Conservation (phyloP, 257 asterid genomes). For the Mitragyna speciosa region DNA sequence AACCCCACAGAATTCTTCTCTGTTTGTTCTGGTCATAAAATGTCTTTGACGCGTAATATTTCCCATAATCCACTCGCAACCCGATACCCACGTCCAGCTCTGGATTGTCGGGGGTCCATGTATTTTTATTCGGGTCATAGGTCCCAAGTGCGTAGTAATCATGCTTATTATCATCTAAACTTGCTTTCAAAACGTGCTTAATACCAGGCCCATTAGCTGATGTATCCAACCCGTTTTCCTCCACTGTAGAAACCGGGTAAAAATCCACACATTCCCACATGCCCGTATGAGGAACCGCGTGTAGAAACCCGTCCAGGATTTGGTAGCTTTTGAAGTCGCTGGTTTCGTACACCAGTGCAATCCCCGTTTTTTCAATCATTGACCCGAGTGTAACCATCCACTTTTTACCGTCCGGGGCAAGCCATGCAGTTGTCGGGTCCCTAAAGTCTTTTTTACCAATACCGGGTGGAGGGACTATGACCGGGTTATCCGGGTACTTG, state of each 20-base stretch:
- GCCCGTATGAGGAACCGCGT: constrained; percentile 67
- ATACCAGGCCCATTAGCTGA: constrained; percentile 61
- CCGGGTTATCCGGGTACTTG: constrained; percentile 63
- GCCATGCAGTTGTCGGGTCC: constrained; percentile 91
- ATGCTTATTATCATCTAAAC: constrained; percentile 56
- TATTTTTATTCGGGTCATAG: constrained; percentile 45
- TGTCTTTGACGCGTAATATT: constrained; percentile 73
- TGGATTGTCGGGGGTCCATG: constrained; percentile 73
- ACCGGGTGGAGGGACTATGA: constrained; percentile 75
- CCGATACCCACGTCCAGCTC: constrained; percentile 68
- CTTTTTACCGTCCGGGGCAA: constrained; percentile 44
- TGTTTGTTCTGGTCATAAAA: constrained; percentile 57
- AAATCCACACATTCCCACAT: constrained; percentile 95
- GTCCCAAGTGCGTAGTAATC: constrained; percentile 72
- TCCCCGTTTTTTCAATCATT: constrained; percentile 53
- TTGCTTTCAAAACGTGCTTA: constrained; percentile 70
- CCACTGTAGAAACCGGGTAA: constrained; percentile 55
- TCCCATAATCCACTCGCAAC: constrained; percentile 64
- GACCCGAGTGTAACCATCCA: constrained; percentile 75
- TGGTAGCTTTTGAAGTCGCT: constrained; percentile 43
- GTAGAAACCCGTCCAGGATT: constrained; percentile 46
- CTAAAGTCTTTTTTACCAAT: constrained; percentile 61
- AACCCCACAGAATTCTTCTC: constrained; percentile 81
- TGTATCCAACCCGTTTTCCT: constrained; percentile 62
- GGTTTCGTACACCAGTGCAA: constrained; percentile 69